These are phyloP conservation scores for Thamnidium elegans DNA, from an alignment of 192 early-diverging fungal genomes.

Conservation along the genomic window DNA sequence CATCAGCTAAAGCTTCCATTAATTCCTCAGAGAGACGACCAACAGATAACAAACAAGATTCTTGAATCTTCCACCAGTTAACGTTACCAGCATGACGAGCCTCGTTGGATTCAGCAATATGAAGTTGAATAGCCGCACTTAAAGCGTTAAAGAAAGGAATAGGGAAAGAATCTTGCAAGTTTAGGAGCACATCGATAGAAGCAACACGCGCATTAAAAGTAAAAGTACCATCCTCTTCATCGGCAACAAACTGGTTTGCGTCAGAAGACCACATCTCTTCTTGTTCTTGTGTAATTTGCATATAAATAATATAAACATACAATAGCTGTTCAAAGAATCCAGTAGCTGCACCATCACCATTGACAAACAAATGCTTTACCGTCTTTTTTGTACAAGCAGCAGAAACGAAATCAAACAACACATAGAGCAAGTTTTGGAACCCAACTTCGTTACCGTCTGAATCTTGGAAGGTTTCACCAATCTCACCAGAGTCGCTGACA, in stretches of 20 bases:
- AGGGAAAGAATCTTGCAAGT: conserved; percentile 26
- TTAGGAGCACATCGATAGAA: conserved; percentile 68
- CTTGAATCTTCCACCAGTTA: conserved; percentile 85
- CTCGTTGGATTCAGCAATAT: conserved; percentile 51
- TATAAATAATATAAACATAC: conserved; percentile 60
- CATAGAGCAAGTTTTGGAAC: conserved; percentile 64
- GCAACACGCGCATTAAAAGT: conserved; percentile 86
- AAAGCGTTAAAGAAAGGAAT: conserved; percentile 53
- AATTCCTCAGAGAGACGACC: conserved; percentile 64
- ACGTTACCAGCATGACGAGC: conserved; percentile 46
- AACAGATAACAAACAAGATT: conserved; percentile 77
- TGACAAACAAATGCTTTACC: conserved; percentile 49
- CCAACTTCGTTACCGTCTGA: conserved; percentile 70
- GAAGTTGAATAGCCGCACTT: conserved; percentile 45
- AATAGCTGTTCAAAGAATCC: conserved; percentile 57
- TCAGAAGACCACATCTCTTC: conserved; percentile 80
- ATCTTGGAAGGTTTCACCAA: conserved; percentile 53
- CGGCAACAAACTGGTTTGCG: conserved; percentile 85
- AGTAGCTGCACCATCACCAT: conserved; percentile 35
- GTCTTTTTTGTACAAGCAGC: conserved; percentile 54
- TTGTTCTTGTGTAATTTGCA: conserved; percentile 81
- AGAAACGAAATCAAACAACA: conserved; percentile 66
- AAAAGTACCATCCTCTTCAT: conserved; percentile 86
- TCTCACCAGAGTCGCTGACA: conserved; percentile 39
- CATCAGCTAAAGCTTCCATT: conserved; percentile 49